phyloP scores from a whole-genome alignment of 345 rosid species.

The Geranium rotundifolium region DNA sequence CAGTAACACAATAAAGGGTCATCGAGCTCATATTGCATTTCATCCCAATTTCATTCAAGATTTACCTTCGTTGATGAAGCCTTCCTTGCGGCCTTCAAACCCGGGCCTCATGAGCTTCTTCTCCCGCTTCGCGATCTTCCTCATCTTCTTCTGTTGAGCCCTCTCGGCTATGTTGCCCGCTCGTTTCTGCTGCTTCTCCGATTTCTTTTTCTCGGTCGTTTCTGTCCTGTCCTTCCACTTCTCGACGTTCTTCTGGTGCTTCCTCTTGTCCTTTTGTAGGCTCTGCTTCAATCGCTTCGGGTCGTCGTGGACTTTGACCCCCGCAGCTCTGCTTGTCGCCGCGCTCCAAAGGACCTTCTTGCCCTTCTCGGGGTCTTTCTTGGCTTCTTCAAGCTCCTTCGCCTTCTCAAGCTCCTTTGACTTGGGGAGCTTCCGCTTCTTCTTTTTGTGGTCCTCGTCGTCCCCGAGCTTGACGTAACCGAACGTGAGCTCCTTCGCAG shows the following conservation, averaged over 20 bases:
- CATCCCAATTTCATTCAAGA: neutral
- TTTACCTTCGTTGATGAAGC: constrained; percentile 14
- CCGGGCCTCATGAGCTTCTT: constrained; percentile 81
- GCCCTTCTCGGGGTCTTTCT: constrained; percentile 77
- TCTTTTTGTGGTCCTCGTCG: constrained; percentile 42
- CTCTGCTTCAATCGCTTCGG: constrained; percentile 71
- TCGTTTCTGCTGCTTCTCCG: constrained; percentile 67
- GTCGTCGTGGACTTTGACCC: constrained; percentile 73
- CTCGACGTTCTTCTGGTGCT: constrained; percentile 57
- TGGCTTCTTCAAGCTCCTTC: constrained; percentile 42
- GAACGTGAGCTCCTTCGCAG: constrained; percentile 61
- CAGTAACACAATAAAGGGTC: too few species aligned
- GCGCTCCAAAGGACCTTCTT: constrained; percentile 67
- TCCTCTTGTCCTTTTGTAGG: constrained; percentile 60
- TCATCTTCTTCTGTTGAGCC: constrained; percentile 57
- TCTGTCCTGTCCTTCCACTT: constrained; percentile 83
- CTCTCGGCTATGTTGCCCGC: constrained; percentile 60
- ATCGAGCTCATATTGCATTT: too few species aligned
- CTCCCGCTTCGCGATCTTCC: constrained; percentile 75
- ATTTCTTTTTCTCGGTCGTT: constrained; percentile 44
- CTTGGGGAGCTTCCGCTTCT: constrained; percentile 53
- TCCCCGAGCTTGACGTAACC: constrained; percentile 60
- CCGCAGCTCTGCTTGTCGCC: constrained; percentile 70
- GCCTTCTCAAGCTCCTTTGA: constrained; percentile 61
- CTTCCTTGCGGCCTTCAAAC: constrained; percentile 67